Base-by-base conservation (phyloP, 2,329 filamentous ascomycete species). In the Lithohypha guttulata region DNA sequence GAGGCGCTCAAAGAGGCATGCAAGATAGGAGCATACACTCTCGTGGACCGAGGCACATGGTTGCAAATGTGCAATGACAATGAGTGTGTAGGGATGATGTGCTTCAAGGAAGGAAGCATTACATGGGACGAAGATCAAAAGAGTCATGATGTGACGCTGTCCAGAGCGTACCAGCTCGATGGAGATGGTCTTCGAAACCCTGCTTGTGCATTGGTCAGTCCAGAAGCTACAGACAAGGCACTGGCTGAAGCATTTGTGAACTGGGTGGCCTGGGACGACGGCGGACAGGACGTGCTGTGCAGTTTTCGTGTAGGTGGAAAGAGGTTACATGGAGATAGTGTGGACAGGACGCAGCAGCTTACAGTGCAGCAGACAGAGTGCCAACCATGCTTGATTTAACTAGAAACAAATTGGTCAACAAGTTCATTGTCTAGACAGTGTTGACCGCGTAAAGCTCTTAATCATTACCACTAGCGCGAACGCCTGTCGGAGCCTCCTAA, bases 21-120 rank as follows among this genome's bases (percentile, higher is more conserved):
- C 23, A 41, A 54, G 1, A 51, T 68, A 2, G 48, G 61, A 0
- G 65, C 69, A 42, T 69, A 70, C 45, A 69, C 65, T 0, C 52
- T 70, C 34, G 68, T 64, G 1, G 66, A 70, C 40, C 53, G 59
- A 2, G 66, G 65, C 1, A 69, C 67, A 0, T 64, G 59, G 20
- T 50, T 68, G 2, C 63, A 63, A 2, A 25, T 25, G n/a, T 15
- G 13, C 4, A 47, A 69, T 6, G 48, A 57, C 6, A 26, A 45
- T 6, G 49, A 50, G 1, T 42, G 66, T 7, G 50, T 54, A 3
- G 55, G 60, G 23, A 55, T 60, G 2, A 49, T 49, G 4, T 53
- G 66, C 33, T 65, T 60, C 23, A 27, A 42, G 27, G 34, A 32
- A 22, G 28, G 21, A n/a, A 26, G 10, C 14, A 37, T 30, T 11